Evolutionary conservation across 768 basidiomycete genomes (phyloP).

Genomic region (Collybia sordida): DNA sequence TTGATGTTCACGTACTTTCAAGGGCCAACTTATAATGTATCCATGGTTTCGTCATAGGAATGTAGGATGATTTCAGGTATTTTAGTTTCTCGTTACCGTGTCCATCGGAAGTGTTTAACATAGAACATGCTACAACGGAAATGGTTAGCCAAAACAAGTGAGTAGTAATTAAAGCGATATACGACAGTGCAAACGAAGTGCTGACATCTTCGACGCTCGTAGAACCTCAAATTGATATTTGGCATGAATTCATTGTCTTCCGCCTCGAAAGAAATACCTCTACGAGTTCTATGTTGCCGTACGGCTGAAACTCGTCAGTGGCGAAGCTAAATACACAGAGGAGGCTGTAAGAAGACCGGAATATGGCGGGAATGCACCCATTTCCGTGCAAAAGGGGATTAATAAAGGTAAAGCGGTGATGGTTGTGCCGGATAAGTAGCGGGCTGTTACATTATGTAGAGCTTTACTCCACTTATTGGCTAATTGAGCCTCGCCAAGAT

Average conservation of each 20-base stretch:
- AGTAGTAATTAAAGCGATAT: too few species aligned
- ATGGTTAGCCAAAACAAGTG: conserved; percentile 26
- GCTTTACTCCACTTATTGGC: too few species aligned
- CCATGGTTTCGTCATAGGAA: conserved; percentile 26
- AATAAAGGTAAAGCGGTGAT: conserved; percentile 35
- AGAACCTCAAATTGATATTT: conserved; percentile 41
- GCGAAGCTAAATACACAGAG: conserved; percentile 48
- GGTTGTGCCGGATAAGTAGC: conserved; percentile 32
- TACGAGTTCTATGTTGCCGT: conserved; percentile 42
- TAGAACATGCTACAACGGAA: conserved; percentile 29
- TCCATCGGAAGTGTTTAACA: background rate
- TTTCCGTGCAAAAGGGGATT: conserved; percentile 31
- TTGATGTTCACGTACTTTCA: too few species aligned
- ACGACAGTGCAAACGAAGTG: too few species aligned
- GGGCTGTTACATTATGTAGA: too few species aligned
- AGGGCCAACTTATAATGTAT: too few species aligned
- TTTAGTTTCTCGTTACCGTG: background rate
- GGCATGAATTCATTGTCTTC: conserved; percentile 36
- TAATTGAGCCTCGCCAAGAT: too few species aligned
- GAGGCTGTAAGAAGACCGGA: conserved; percentile 45
- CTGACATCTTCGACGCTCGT: too few species aligned
- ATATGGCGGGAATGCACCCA: conserved; percentile 31
- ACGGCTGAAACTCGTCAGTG: conserved; percentile 38
- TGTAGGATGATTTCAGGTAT: conserved; percentile 38
- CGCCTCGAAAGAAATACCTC: conserved; percentile 31